Conservation (phyloP, 768 basidiomycete genomes). For the Lanmaoa pseudosensibilis region DNA sequence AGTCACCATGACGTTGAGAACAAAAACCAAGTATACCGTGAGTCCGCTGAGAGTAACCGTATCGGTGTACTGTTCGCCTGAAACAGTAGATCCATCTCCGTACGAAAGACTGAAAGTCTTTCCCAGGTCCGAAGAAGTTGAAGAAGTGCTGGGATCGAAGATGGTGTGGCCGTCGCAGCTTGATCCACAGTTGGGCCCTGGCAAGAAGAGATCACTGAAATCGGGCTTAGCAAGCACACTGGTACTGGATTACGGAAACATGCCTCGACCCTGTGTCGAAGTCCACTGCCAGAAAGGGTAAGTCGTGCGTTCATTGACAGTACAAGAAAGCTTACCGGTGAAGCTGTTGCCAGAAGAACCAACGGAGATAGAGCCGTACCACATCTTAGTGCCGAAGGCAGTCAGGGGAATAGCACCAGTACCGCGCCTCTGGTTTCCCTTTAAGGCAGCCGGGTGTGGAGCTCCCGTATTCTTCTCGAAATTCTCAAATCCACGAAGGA, state of each 20-base stretch:
- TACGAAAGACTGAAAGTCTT: conserved; percentile 1
- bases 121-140: conserved; percentile 1
- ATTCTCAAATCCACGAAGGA: background rate
- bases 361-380: conserved; percentile 13
- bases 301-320: background rate
- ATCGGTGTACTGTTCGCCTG: conserved; percentile 13
- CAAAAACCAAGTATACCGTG: background rate
- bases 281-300: conserved; percentile 9
- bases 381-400: background rate
- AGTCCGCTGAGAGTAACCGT: conserved; percentile 11
- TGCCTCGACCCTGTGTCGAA: conserved; percentile 31
- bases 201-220: conserved; percentile 30
- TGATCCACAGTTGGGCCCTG: conserved; percentile 21
- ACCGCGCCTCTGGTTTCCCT: background rate
- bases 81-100: background rate
- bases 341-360: conserved; percentile 5
- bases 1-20: background rate
- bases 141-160: conserved; percentile 30
- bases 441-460: background rate
- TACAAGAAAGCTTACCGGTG: background rate
- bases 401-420: background rate
- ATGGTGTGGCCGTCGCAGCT: conserved; percentile 31
- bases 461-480: conserved; percentile 3
- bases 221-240: background rate
- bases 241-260: background rate